A percentile compares a stretch with the other conserved stretches of the same genome.
Conservation (phyloP, 208 protist species). For the Endotrypanum monterogeii region DNA sequence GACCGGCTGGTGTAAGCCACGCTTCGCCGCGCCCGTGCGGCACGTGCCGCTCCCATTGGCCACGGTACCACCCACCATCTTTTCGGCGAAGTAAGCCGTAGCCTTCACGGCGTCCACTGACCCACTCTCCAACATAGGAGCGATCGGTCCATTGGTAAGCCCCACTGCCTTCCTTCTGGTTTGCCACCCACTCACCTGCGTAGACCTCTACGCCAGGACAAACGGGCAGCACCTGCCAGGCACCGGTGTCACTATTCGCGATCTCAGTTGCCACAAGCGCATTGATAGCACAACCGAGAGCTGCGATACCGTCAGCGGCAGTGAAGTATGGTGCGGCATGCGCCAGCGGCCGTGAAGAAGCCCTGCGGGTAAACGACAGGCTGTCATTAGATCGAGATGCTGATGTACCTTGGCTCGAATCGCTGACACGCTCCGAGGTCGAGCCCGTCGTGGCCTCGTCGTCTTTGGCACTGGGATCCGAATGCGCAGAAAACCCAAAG, state of each 20-base stretch:
- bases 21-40: conserved; percentile 72
- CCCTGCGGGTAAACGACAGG: neutral
- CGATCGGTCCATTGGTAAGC: conserved; percentile 84
- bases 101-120: conserved; percentile 64
- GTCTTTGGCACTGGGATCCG: neutral
- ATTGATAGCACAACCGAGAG: conserved; percentile 20
- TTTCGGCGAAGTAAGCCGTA: conserved; percentile 58
- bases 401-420: neutral
- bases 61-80: conserved; percentile 76
- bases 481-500: conserved; percentile 21
- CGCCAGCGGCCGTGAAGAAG: conserved; percentile 1
- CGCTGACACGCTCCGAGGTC: too few species aligned
- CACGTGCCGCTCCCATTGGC: conserved; percentile 77
- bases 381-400: neutral
- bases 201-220: conserved; percentile 76
- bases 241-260: conserved; percentile 10
- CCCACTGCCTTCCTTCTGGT: conserved; percentile 72
- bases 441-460: neutral
- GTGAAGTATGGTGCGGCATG: conserved; percentile 8
- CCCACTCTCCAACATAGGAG: conserved; percentile 84
- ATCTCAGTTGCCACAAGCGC: conserved; percentile 17
- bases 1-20: conserved; percentile 44
- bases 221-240: conserved; percentile 33
- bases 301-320: conserved; percentile 24
- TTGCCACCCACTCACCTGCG: conserved; percentile 83